These are phyloP conservation scores for Amaranthus cruentus DNA, from an alignment of 148 eudicot species.

Conservation along the genomic window DNA sequence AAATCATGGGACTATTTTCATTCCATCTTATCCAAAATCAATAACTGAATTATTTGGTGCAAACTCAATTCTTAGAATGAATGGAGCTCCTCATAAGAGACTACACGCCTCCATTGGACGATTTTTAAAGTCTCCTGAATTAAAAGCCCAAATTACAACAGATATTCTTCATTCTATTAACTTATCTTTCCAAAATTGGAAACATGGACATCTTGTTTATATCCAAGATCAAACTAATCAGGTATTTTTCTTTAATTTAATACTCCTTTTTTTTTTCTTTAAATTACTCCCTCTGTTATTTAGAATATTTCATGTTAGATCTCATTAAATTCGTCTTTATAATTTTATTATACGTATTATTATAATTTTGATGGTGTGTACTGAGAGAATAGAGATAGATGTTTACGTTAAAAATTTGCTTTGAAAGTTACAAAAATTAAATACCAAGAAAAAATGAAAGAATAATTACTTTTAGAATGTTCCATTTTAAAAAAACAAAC, in stretches of 20 bases:
- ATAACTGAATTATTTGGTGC: conserved; percentile 69
- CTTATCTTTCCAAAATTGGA: conserved; percentile 53
- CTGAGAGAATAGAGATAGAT: too few relatives aligned
- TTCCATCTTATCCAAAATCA: conserved; percentile 79
- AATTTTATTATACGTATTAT: too few relatives aligned
- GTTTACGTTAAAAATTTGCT: too few relatives aligned
- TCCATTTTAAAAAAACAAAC: too few relatives aligned
- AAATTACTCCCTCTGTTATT: too few relatives aligned
- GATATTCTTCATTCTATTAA: conserved; percentile 51
- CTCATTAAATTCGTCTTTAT: too few relatives aligned
- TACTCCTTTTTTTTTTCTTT: too few relatives aligned
- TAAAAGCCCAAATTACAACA: conserved; percentile 54
- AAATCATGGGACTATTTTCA: conserved; percentile 65
- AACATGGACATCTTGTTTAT: conserved; percentile 30
- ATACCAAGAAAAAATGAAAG: too few relatives aligned
- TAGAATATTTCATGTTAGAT: too few relatives aligned
- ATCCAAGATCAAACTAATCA: conserved; percentile 78
- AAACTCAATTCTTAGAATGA: conserved; percentile 66
- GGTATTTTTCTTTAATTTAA: conserved; percentile 24
- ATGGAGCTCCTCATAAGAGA: conserved; percentile 58
- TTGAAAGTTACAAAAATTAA: too few relatives aligned
- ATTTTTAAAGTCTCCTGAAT: conserved; percentile 66
- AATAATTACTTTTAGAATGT: too few relatives aligned
- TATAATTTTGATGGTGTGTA: too few relatives aligned
- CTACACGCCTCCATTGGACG: conserved; percentile 62